Percentiles rank a stretch among this genome's conserved stretches.
Evolutionary conservation across 805 yeast species (phyloP).

Genomic region (Hanseniaspora guilliermondii): DNA sequence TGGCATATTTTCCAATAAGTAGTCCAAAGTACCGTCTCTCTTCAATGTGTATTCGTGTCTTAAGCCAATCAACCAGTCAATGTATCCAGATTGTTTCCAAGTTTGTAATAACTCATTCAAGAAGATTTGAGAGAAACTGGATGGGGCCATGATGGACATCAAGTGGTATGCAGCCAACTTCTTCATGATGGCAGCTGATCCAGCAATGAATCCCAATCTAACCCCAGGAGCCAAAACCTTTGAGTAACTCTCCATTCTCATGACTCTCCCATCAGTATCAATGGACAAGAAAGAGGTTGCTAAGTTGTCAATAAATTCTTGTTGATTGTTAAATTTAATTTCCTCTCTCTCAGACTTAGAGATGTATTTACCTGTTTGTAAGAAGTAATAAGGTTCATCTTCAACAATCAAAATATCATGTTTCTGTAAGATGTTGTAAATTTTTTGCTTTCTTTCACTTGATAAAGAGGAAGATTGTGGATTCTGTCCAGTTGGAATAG

Average conservation of each 20-base stretch:
- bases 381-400: conserved; percentile 95
- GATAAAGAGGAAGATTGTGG: conserved; percentile 87
- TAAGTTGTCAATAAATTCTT: conserved; percentile 52
- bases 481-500: conserved; percentile 93
- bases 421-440: conserved; percentile 68
- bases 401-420: conserved; percentile 80
- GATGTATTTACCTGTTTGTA: conserved; percentile 82
- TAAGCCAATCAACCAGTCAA: conserved; percentile 80
- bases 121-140: conserved; percentile 67
- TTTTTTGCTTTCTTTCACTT: conserved; percentile 58
- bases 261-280: conserved; percentile 80
- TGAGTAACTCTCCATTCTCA: conserved; percentile 81
- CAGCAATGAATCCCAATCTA: conserved; percentile 82
- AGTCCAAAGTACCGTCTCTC: conserved; percentile 76
- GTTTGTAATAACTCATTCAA: conserved; percentile 58
- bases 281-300: conserved; percentile 64
- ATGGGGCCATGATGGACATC: conserved; percentile 64
- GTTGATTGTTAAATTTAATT: conserved; percentile 33
- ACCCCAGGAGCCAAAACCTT: conserved; percentile 89
- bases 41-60: conserved; percentile 74
- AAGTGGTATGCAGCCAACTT: conserved; percentile 62
- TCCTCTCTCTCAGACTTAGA: conserved; percentile 25
- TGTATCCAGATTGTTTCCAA: conserved; percentile 85
- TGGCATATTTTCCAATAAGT: conserved; percentile 50
- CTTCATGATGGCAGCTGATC: conserved; percentile 51